These are phyloP conservation scores for Thelephora terrestris DNA, from an alignment of 1,284 basidiomycete species.

Conservation along the genomic window DNA sequence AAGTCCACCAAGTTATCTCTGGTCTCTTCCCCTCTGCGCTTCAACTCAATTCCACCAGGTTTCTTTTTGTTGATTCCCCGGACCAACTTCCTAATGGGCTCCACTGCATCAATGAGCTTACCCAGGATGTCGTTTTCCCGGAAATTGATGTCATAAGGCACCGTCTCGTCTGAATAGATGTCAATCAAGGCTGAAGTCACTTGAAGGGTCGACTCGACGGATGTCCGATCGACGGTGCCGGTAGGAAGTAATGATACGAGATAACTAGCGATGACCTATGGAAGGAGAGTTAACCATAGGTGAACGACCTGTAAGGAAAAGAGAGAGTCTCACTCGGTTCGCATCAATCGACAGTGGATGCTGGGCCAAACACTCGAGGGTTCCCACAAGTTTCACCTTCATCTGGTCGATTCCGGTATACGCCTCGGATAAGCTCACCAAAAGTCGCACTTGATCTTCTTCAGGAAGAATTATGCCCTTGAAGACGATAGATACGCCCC, in stretches of 20 bases:
- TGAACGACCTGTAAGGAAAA: neutral
- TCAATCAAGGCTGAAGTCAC: slow-evolving; percentile 84
- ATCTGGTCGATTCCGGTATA: slow-evolving; percentile 38
- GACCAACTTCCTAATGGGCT: slow-evolving; percentile 36
- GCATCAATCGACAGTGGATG: slow-evolving; percentile 51
- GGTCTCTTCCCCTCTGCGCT: slow-evolving; percentile 59
- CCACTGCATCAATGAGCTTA: slow-evolving; percentile 31
- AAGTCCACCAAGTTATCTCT: slow-evolving; percentile 86
- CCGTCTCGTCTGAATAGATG: slow-evolving; percentile 86
- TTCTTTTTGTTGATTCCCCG: slow-evolving; percentile 31
- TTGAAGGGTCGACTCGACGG: slow-evolving; percentile 65
- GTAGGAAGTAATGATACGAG: slow-evolving; percentile 49
- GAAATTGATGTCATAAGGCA: slow-evolving; percentile 80
- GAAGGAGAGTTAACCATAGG: slow-evolving; percentile 2
- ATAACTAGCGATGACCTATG: slow-evolving; percentile 58
- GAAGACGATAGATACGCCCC: slow-evolving; percentile 65
- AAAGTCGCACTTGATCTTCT: slow-evolving; percentile 50
- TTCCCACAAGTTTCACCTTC: slow-evolving; percentile 72
- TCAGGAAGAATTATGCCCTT: slow-evolving; percentile 50
- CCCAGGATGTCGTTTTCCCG: slow-evolving; percentile 34
- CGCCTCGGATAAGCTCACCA: slow-evolving; percentile 57
- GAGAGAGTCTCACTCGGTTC: slow-evolving; percentile 47
- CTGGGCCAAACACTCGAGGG: slow-evolving; percentile 74
- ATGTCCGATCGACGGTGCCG: slow-evolving; percentile 23
- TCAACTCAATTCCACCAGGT: slow-evolving; percentile 27